Conservation (phyloP, 495 filamentous ascomycete genomes). For the Stereocaulon alpinum region DNA sequence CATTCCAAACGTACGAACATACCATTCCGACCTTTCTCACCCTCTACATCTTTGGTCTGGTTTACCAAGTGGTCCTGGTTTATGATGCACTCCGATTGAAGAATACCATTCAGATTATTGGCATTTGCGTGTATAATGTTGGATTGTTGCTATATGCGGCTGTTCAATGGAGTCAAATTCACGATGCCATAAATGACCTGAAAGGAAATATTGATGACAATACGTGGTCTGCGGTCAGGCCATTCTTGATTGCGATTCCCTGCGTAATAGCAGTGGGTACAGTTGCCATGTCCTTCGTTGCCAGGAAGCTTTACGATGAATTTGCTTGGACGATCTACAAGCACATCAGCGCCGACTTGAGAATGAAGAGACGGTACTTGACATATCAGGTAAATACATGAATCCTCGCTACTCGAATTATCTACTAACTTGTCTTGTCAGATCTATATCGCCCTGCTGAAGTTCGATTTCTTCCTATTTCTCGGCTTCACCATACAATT, state of each 20-base stretch:
- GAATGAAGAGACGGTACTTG: slow-evolving; percentile 92
- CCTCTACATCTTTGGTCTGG: slow-evolving; percentile 92
- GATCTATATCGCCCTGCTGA: slow-evolving; percentile 96
- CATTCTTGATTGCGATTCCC: slow-evolving; percentile 77
- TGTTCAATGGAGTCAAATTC: slow-evolving; percentile 83
- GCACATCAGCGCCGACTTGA: slow-evolving; percentile 93
- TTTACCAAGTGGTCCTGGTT: slow-evolving; percentile 80
- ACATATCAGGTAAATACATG: slow-evolving; percentile 68
- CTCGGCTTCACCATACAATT: slow-evolving; percentile 97
- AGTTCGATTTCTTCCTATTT: slow-evolving; percentile 99
- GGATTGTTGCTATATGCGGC: slow-evolving; percentile 85
- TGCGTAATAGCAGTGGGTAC: slow-evolving; percentile 70
- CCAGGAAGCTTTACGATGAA: slow-evolving; percentile 94
- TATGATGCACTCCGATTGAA: slow-evolving; percentile 90
- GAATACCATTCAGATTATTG: slow-evolving; percentile 98
- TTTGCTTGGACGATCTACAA: slow-evolving; percentile 99
- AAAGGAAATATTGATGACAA: slow-evolving; percentile 26
- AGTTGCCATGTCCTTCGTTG: slow-evolving; percentile 58
- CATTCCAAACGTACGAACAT: slow-evolving; percentile 54
- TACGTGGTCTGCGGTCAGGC: slow-evolving; percentile 58
- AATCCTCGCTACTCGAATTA: background rate
- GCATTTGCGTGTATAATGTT: slow-evolving; percentile 82
- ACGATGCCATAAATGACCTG: slow-evolving; percentile 52
- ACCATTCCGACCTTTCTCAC: slow-evolving; percentile 84
- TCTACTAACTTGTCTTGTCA: slow-evolving; percentile 35